A percentile compares a stretch with the other conserved stretches of the same genome.
Evolutionary conservation across 148 eudicot genomes (phyloP).

Genomic region (Dianthus caryophyllus): DNA sequence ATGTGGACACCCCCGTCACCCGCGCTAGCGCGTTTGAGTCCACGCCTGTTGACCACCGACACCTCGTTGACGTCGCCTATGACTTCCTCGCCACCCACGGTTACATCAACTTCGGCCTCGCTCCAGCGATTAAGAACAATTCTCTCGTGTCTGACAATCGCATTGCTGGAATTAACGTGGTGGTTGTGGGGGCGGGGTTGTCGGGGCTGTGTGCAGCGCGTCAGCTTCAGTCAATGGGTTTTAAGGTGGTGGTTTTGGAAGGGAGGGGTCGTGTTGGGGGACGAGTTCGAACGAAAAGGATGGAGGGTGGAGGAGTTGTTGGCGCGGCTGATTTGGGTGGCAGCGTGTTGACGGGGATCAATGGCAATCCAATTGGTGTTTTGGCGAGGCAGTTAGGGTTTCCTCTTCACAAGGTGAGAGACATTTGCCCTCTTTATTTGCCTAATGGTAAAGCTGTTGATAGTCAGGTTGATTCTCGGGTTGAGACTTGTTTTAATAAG

Average conservation of each 20-base stretch:
- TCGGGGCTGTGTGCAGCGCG: slow-evolving; percentile 77
- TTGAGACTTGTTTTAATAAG: slow-evolving; percentile 76
- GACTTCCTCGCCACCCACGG: slow-evolving; percentile 64
- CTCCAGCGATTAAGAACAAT: slow-evolving; percentile 39
- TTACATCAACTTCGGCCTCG: slow-evolving; percentile 78
- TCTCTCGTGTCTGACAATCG: not conserved
- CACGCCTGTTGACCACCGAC: slow-evolving; percentile 44
- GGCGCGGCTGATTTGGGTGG: slow-evolving; percentile 95
- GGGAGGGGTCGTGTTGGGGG: slow-evolving; percentile 80
- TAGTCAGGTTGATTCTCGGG: slow-evolving; percentile 63
- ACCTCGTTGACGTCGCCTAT: slow-evolving; percentile 49
- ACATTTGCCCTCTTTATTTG: slow-evolving; percentile 82
- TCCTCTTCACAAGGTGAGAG: slow-evolving; percentile 95
- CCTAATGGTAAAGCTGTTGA: slow-evolving; percentile 79
- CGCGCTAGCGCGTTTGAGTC: slow-evolving; percentile 45
- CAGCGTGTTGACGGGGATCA: slow-evolving; percentile 88
- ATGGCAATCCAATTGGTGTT: slow-evolving; percentile 92
- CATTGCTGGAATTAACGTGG: slow-evolving; percentile 34
- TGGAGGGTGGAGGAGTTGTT: slow-evolving; percentile 39
- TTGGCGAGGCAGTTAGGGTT: slow-evolving; percentile 77
- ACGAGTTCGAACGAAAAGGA: slow-evolving; percentile 62
- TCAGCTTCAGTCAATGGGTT: slow-evolving; percentile 70
- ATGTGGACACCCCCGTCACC: slow-evolving; percentile 47
- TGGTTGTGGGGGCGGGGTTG: slow-evolving; percentile 75
- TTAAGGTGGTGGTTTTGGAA: slow-evolving; percentile 73